phyloP scores from a whole-genome alignment of 139 green algal genomes.

The Coccomyxa sp. region DNA sequence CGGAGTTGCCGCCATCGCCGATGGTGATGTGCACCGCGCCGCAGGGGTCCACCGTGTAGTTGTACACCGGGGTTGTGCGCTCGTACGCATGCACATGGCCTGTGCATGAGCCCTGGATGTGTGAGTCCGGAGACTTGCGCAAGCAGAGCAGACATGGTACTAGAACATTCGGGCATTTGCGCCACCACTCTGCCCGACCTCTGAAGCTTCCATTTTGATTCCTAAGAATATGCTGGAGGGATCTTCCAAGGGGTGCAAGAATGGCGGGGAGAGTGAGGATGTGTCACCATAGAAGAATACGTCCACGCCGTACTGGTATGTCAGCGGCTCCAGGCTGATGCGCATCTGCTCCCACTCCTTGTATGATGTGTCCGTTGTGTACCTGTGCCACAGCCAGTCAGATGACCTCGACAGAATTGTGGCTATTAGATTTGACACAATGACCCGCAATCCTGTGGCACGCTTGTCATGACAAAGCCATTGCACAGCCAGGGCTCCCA shows the following conservation, averaged over 20 bases:
- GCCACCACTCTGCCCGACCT: too few relatives aligned
- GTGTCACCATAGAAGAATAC: slow-evolving; percentile 45
- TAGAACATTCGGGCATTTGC: too few relatives aligned
- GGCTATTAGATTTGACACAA: not conserved
- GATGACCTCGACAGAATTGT: not conserved
- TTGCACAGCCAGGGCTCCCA: too few relatives aligned
- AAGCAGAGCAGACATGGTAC: too few relatives aligned
- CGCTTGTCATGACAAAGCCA: too few relatives aligned
- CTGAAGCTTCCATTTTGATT: too few relatives aligned
- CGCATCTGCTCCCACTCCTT: slow-evolving; percentile 65
- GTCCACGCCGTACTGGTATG: slow-evolving; percentile 58
- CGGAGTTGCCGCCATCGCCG: slow-evolving; percentile 73
- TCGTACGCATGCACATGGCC: slow-evolving; percentile 47
- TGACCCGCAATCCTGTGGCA: not conserved
- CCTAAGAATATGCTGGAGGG: too few relatives aligned
- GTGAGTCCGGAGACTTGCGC: not conserved
- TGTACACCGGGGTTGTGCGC: slow-evolving; percentile 36
- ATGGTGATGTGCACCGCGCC: slow-evolving; percentile 51
- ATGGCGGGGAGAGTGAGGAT: not conserved
- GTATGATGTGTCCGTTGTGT: slow-evolving; percentile 70
- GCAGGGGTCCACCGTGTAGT: slow-evolving; percentile 38
- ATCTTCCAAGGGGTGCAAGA: too few relatives aligned
- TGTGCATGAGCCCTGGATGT: slow-evolving; percentile 3
- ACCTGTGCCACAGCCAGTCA: slow-evolving; percentile 12
- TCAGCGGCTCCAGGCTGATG: slow-evolving; percentile 50